Evolutionary conservation across 169 alveolate genomes (phyloP).

Genomic region (Cryptosporidium sp.): DNA sequence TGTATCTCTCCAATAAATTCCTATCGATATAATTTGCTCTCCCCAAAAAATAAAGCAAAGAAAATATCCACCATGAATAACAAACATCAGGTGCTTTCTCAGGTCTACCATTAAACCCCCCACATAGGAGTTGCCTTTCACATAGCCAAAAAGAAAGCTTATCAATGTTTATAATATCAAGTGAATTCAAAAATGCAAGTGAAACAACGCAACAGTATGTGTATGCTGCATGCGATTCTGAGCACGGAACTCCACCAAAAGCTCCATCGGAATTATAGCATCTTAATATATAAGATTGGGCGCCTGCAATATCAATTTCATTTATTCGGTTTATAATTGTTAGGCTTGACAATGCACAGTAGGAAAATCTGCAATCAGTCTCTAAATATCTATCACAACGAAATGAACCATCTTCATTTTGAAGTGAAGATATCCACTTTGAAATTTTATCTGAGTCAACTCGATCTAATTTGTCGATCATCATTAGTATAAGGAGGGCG

Average conservation of each 20-base stretch:
- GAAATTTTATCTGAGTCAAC: constrained; percentile 84
- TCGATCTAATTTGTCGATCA: constrained; percentile 83
- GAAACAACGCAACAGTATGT: constrained; percentile 94
- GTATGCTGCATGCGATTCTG: constrained; percentile 97
- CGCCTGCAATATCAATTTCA: constrained; percentile 84
- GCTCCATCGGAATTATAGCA: constrained; percentile 95
- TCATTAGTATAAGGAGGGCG: constrained; percentile 86
- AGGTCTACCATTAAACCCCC: constrained; percentile 97
- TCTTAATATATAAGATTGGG: constrained; percentile 87
- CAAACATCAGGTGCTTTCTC: constrained; percentile 97
- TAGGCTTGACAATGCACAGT: constrained; percentile 92
- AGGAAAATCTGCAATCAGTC: constrained; percentile 93
- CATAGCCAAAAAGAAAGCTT: constrained; percentile 88
- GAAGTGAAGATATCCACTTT: constrained; percentile 85
- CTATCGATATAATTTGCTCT: constrained; percentile 82
- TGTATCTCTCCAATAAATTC: constrained; percentile 86
- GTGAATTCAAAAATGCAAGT: constrained; percentile 84
- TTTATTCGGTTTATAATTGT: constrained; percentile 86
- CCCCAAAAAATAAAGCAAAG: constrained; percentile 88
- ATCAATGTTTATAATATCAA: constrained; percentile 85
- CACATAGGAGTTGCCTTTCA: constrained; percentile 92
- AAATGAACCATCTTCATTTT: constrained; percentile 94
- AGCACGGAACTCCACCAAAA: constrained; percentile 94
- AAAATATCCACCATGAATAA: constrained; percentile 97
- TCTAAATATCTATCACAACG: constrained; percentile 94